phyloP scores from a whole-genome alignment of 176 grass and related monocot species.

The Pharus latifolius region DNA sequence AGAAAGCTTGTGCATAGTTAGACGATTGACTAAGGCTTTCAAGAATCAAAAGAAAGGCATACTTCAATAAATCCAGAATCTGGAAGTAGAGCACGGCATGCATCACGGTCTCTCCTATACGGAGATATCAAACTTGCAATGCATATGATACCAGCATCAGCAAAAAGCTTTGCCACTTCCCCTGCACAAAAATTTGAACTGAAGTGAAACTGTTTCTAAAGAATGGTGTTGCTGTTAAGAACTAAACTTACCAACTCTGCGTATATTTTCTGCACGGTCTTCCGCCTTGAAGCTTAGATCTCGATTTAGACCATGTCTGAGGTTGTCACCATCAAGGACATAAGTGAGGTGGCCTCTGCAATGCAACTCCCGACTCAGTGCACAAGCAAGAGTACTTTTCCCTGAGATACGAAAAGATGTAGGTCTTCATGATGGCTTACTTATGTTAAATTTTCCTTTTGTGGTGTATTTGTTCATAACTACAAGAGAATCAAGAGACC shows the following conservation, averaged over 20 bases:
- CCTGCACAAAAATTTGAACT: constrained; percentile 38
- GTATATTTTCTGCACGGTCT: constrained; percentile 81
- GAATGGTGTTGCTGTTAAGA: neutral
- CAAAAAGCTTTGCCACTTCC: constrained; percentile 91
- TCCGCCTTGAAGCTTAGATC: constrained; percentile 79
- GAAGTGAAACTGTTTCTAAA: constrained; percentile 2
- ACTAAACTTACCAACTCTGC: constrained; percentile 58
- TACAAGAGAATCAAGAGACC: constrained; percentile 11
- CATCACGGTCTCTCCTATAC: constrained; percentile 83
- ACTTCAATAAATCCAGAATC: constrained; percentile 90
- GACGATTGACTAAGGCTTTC: constrained; percentile 1
- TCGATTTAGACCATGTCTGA: constrained; percentile 70
- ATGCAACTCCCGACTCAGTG: constrained; percentile 63
- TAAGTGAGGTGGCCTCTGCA: constrained; percentile 57
- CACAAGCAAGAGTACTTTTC: constrained; percentile 86
- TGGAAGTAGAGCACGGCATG: constrained; percentile 66
- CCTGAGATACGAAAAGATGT: constrained; percentile 46
- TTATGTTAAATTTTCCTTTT: constrained; percentile 11
- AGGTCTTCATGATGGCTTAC: constrained; percentile 11
- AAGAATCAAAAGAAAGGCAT: constrained; percentile 15
- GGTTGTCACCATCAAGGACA: constrained; percentile 87
- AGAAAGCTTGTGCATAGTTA: constrained; percentile 16
- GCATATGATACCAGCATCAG: constrained; percentile 82
- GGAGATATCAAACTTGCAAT: constrained; percentile 70
- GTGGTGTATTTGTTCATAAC: neutral